These are phyloP conservation scores for Sapria himalayana DNA, from an alignment of 345 rosid species.

Conservation along the genomic window DNA sequence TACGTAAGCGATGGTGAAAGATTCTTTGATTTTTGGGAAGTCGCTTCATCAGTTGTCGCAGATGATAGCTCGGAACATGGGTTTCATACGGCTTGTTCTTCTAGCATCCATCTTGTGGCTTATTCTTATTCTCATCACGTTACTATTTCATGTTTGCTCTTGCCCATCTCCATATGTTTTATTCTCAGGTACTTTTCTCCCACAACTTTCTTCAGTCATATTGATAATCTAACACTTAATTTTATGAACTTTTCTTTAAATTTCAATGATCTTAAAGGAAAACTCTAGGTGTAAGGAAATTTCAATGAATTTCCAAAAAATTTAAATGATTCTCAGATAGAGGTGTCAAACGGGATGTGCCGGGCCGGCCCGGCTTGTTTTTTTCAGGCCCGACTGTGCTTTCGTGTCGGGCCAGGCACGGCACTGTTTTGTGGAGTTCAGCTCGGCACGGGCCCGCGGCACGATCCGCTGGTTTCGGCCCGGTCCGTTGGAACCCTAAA, in stretches of 20 bases:
- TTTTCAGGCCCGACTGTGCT: too few species aligned
- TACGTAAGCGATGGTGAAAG: too few species aligned
- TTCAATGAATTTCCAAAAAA: neutral
- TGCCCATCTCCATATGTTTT: slow-evolving; percentile 56
- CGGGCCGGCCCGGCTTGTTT: too few species aligned
- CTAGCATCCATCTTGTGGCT: slow-evolving; percentile 74
- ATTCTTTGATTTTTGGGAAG: too few species aligned
- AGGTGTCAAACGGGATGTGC: neutral
- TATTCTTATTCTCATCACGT: slow-evolving; percentile 51
- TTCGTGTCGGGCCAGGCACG: too few species aligned
- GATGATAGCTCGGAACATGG: slow-evolving; percentile 43
- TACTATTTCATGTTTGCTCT: slow-evolving; percentile 70
- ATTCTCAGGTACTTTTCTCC: slow-evolving; percentile 41
- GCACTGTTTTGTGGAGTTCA: too few species aligned
- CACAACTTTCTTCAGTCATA: neutral
- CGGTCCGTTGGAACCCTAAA: too few species aligned
- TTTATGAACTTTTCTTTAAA: neutral
- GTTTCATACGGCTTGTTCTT: slow-evolving; percentile 57
- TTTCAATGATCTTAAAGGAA: too few species aligned
- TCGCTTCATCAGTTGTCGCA: slow-evolving; percentile 24
- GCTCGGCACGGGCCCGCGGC: too few species aligned
- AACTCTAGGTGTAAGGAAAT: too few species aligned
- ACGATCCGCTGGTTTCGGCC: too few species aligned
- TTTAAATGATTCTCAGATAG: neutral
- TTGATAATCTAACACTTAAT: neutral